A percentile compares a stretch with the other conserved stretches of the same genome.
phyloP scores from a whole-genome alignment of 116 monocot species.

The Zostera marina region DNA sequence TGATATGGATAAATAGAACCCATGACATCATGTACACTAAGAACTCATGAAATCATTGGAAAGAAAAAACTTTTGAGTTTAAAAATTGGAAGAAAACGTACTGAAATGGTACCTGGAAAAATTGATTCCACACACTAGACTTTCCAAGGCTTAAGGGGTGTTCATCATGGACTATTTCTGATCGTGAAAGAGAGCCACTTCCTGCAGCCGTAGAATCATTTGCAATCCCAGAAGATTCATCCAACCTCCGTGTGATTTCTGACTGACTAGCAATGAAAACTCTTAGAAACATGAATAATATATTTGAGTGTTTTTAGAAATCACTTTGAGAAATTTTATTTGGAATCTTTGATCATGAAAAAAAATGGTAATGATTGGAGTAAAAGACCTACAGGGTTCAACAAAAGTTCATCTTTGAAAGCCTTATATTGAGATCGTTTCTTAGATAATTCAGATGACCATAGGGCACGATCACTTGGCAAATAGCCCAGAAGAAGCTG shows the following conservation, averaged over 20 bases:
- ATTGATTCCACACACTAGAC: conserved; percentile 61
- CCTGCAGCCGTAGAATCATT: conserved; percentile 9
- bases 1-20: too few relatives aligned
- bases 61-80: neutral
- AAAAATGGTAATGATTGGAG: neutral
- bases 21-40: too few relatives aligned
- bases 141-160: conserved; percentile 65
- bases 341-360: neutral
- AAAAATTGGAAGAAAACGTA: neutral
- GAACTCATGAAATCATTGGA: too few relatives aligned
- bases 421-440: conserved; percentile 56
- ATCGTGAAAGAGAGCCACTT: conserved; percentile 29
- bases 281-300: conserved; percentile 10
- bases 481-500: conserved; percentile 78
- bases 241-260: conserved; percentile 51
- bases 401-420: conserved; percentile 63
- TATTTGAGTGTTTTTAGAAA: neutral
- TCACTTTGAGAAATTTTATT: neutral
- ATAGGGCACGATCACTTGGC: conserved; percentile 43
- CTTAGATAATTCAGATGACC: conserved; percentile 51
- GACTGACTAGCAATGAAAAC: conserved; percentile 39
- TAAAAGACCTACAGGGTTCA: conserved; percentile 47
- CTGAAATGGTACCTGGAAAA: conserved; percentile 43
- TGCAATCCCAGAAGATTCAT: conserved; percentile 16
- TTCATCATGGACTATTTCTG: conserved; percentile 38